These are phyloP conservation scores for Dendrostoma leiphaemia DNA, from an alignment of 2,329 filamentous ascomycete genomes.

Conservation along the genomic window DNA sequence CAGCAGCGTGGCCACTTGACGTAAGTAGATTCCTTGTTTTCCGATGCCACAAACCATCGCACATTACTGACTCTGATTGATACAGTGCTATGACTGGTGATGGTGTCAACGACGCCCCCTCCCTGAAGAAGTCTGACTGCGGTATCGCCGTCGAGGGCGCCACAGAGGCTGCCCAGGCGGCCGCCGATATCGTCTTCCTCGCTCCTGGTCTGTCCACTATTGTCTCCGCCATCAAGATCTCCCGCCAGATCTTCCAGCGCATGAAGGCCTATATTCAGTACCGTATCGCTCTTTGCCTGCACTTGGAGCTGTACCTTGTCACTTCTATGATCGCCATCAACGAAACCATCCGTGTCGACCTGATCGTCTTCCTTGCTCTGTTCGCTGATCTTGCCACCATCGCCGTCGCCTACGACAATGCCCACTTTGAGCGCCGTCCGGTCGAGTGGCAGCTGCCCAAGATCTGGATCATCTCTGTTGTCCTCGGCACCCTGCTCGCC, in stretches of 20 bases:
- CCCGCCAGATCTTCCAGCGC: conserved; percentile 73
- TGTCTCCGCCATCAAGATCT: conserved; percentile 70
- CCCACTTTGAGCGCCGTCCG: conserved; percentile 70
- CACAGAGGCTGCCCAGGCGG: conserved; percentile 71
- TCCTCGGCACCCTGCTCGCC: conserved; percentile 68
- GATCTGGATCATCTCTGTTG: conserved; percentile 74
- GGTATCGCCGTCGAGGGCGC: conserved; percentile 73
- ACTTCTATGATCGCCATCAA: conserved; percentile 79
- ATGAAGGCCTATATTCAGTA: conserved; percentile 79
- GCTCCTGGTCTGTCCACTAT: conserved; percentile 70
- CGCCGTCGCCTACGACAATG: conserved; percentile 76
- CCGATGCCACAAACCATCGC: conserved; percentile 33
- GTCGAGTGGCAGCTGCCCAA: conserved; percentile 81
- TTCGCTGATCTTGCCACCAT: conserved; percentile 80
- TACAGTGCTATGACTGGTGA: conserved; percentile 72
- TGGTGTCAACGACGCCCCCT: conserved; percentile 73
- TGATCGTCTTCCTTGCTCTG: conserved; percentile 76
- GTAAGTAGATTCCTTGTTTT: conserved; percentile 49
- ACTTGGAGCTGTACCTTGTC: conserved; percentile 74
- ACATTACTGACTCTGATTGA: neutral
- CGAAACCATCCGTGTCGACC: conserved; percentile 69
- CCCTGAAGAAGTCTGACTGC: conserved; percentile 72
- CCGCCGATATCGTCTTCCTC: conserved; percentile 72
- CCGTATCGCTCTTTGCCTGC: conserved; percentile 71
- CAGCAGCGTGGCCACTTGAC: conserved; percentile 46